Evolutionary conservation across 2,329 filamentous ascomycete genomes (phyloP), one percentile per base, ranked within the genome.

Genomic region (Alternaria novae-zelandiae): DNA sequence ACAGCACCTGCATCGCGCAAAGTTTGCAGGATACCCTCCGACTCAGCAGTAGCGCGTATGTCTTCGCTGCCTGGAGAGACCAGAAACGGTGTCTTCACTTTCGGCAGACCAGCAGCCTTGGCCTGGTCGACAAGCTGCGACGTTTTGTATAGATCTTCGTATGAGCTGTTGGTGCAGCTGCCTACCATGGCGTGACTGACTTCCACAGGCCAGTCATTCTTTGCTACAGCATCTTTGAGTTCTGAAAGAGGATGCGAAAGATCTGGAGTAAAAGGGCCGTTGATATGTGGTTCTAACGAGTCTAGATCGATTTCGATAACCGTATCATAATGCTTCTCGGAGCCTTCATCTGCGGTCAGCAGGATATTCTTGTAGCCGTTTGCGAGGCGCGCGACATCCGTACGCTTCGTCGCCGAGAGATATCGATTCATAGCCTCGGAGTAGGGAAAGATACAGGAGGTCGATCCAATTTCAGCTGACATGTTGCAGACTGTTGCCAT

Each of bases 401-500:
- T 44, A 4, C 79, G 67, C 20, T 72, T 71, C 0, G 78, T 81
- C 1, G 72, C 75, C 1, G 59, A 59, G 1, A 81, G 71, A 57
- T 80, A 81, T 4, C 73, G 58, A 3, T 65, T 60, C 75, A 81
- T 80, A 0, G 74, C 63, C 3, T 72, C 63, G 0, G 78, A 76
- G 32, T 79, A 81, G 0, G 79, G 79, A 49, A 81, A 81, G 15
- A 80, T 69, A 54, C 75, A 81, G 2, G 78, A 76, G 0, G 79
- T 80, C 28, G 78, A 78, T 0, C 79, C 79, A 41, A 79, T 74
- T 53, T 81, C 78, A 3, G 79, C 78, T 1, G 70, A 74, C 79
- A 81, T 81, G 59, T 81, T 81, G 60, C 75, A 78, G 7, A 80
- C 71, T 3, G 79, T 81, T 0, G 77, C 78, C 78, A 79, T 80